Evolutionary conservation across 441 rosid species (phyloP).

Genomic region (Adansonia gregorii): DNA sequence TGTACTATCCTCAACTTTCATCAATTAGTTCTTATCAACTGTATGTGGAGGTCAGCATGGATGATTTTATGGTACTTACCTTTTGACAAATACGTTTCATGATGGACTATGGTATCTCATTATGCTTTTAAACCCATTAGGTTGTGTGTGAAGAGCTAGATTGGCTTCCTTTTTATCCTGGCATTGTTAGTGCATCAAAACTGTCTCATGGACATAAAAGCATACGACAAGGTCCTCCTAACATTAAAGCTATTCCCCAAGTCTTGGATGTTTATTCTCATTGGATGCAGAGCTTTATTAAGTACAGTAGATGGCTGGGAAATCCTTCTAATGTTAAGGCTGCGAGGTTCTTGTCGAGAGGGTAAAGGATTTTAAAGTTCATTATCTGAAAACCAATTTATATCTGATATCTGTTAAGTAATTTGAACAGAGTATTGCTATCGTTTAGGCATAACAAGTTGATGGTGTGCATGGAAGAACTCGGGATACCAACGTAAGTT

Average conservation of each 20-base stretch:
- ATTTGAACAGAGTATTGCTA: slow-evolving; percentile 21
- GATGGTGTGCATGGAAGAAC: slow-evolving; percentile 70
- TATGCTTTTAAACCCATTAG: slow-evolving; percentile 48
- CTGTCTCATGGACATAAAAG: slow-evolving; percentile 65
- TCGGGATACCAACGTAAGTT: slow-evolving; percentile 71
- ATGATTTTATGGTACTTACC: slow-evolving; percentile 27
- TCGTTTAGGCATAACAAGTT: slow-evolving; percentile 78
- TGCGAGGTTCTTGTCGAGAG: slow-evolving; percentile 79
- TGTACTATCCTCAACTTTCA: slow-evolving; percentile 95
- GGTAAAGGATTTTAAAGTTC: slow-evolving; percentile 50
- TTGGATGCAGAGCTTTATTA: slow-evolving; percentile 95
- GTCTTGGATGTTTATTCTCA: slow-evolving; percentile 81
- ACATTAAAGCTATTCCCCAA: slow-evolving; percentile 76
- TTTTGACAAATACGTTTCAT: slow-evolving; percentile 26
- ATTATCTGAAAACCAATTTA: neutral
- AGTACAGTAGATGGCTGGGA: slow-evolving; percentile 94
- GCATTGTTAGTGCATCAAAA: slow-evolving; percentile 42
- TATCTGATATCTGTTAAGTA: slow-evolving; percentile 7
- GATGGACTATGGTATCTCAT: slow-evolving; percentile 28
- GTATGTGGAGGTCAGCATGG: slow-evolving; percentile 84
- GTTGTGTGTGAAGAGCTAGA: slow-evolving; percentile 99
- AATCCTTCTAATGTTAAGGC: slow-evolving; percentile 89
- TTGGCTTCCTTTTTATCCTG: slow-evolving; percentile 93
- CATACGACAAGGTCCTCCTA: slow-evolving; percentile 70
- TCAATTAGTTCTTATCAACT: slow-evolving; percentile 95